phyloP scores from a whole-genome alignment of 2,329 filamentous ascomycete genomes.

The Aquanectria penicillioides region DNA sequence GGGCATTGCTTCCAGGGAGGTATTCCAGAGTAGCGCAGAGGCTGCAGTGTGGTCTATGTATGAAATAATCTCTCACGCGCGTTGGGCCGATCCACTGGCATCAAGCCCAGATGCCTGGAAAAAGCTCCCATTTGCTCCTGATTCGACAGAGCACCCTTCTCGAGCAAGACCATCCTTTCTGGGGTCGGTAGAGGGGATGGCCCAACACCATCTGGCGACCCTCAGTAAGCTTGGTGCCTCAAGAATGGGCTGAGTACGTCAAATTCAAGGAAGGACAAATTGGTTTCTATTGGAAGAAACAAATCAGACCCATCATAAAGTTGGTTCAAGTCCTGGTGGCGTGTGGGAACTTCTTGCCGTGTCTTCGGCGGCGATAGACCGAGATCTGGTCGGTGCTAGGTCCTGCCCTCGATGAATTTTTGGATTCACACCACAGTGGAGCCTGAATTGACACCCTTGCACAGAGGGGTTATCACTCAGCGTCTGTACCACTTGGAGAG shows the following conservation, averaged over 20 bases:
- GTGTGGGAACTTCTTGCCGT: too few relatives aligned
- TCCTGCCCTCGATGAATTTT: slow-evolving; percentile 30
- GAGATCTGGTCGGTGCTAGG: slow-evolving; percentile 30
- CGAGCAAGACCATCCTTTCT: slow-evolving; percentile 29
- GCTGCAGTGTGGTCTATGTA: slow-evolving; percentile 35
- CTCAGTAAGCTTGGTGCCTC: slow-evolving; percentile 22
- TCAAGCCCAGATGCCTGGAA: slow-evolving; percentile 41
- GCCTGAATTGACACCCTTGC: slow-evolving; percentile 21
- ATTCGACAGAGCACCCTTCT: slow-evolving; percentile 30
- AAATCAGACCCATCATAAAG: slow-evolving; percentile 23
- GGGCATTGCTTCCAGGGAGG: too few relatives aligned
- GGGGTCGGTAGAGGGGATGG: slow-evolving; percentile 22
- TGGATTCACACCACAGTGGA: slow-evolving; percentile 32
- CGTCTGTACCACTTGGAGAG: neutral
- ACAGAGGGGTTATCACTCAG: slow-evolving; percentile 25
- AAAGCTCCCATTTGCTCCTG: slow-evolving; percentile 42
- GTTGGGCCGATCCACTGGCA: slow-evolving; percentile 37
- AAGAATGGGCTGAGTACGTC: slow-evolving; percentile 24
- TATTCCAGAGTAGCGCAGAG: slow-evolving; percentile 23
- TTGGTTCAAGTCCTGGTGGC: slow-evolving; percentile 30
- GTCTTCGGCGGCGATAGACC: slow-evolving; percentile 23
- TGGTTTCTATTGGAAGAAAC: slow-evolving; percentile 16
- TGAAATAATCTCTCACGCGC: slow-evolving; percentile 45
- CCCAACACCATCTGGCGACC: slow-evolving; percentile 23
- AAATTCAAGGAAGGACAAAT: slow-evolving; percentile 5